Base-by-base conservation (phyloP, 1,139 yeast genomes). In the Yamadazyma songkhlaensis region DNA sequence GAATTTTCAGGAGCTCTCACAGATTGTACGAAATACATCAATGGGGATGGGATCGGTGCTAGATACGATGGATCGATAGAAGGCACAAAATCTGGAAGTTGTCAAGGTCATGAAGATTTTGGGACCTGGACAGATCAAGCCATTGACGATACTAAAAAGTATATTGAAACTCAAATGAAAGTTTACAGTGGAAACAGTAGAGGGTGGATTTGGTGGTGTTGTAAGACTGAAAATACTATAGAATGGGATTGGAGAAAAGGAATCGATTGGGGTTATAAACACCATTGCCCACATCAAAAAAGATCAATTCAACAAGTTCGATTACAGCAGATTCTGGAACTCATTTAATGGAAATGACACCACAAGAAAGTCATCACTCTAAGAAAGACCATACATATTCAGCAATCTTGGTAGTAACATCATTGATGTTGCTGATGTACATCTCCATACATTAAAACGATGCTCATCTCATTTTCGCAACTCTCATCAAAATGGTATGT, bases 41-140 rank as follows among this genome's bases (percentile, higher is more conserved):
- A 57, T 43, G 62, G 62, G 4, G 54, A 55, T 8, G 59, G 55
- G 4, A 40, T 38, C 8, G 62, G 62, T 2, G 44, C 57, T 6
- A 36, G 62, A 25, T 57, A 73, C 60, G 89, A 85, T 38, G 95
- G 61, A 3, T 32, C 43, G 8, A 25, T 43, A 10, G 50, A 50
- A 7, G 31, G 31, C 6, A 48, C 43, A 21, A 37, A 36, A 28
- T 39, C 36, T n/a, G 60, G 58, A 6, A 45, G 53, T 27, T 58
- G 62, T 41, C 45, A 26, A 20, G 40, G 45, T 14, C 55, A 46
- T 36, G 43, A 49, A 17, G 47, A 55, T 43, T 42, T 39, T 28
- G 26, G 34, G 6, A 28, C 36, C 13, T 52, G 56, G 57, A 29
- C 55, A 26, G 34, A 41, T 26, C 29, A 46, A 33, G 42, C 42